Evolutionary conservation across 495 filamentous ascomycete species (phyloP), one percentile per base, ranked within the genome.

Genomic region (Trichoderma parareesei): DNA sequence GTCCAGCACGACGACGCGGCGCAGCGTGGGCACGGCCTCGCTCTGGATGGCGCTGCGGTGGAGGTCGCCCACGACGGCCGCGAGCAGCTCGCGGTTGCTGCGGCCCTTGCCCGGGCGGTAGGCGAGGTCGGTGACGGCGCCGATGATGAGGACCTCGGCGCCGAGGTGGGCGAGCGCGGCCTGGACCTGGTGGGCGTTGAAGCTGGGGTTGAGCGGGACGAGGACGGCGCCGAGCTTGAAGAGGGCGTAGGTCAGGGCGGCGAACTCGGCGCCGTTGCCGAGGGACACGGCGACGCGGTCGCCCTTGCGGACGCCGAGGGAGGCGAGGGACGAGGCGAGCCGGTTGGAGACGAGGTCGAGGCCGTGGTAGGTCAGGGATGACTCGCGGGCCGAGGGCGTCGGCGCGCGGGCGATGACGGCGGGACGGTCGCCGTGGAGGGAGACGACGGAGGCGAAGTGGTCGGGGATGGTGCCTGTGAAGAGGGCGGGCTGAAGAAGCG

Each of bases 181-280:
- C 16, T 86, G 78, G 9, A 97, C 87, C 74, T 98, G 94, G 14
- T 77, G 71, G 20, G 82, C 76, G 70, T 92, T 97, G 81, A 97
- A 98, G 0, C 86, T 90, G 3, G 92, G 93, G 75, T 98, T 98
- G 41, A 98, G 79, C 2, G 94, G 94, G 2, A 96, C 93, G 65
- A 97, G 78, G 60, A 97, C 87, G 53, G 91, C 94, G 16, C 94
- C 94, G 3, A 97, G 82, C 73, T 98, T 97, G 75, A 94, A 96
- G 27, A 96, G 67, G 5, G 92, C 92, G 76, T 98, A 97, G 33
- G 89, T 95, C 16, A 85, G 75, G 73, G 88, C 84, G 4, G 89
- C 90, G 71, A 87, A 92, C 76, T 96, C 92, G 71, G 89, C 78
- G 38, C 84, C 87, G 70, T 97, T 98, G 2, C 94, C 93, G 20